Evolutionary conservation across 768 basidiomycete genomes (phyloP).

Genomic region (Hydnomerulius pinastri): DNA sequence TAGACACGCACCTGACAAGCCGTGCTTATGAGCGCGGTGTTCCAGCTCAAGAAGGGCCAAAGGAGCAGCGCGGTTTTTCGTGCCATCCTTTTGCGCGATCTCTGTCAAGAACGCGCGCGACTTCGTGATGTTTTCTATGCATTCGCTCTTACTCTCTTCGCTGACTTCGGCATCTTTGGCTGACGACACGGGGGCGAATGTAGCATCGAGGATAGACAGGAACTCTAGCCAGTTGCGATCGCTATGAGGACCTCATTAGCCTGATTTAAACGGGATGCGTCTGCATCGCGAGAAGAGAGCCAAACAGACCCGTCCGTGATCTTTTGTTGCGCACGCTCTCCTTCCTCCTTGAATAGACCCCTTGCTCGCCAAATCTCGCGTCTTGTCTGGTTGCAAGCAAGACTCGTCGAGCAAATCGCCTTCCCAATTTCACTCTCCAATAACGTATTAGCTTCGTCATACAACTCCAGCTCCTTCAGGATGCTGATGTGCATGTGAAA

Average conservation of each 20-base stretch:
- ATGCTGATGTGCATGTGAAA: slow-evolving; percentile 77
- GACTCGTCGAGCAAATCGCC: slow-evolving; percentile 65
- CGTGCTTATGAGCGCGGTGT: slow-evolving; percentile 51
- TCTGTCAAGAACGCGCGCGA: slow-evolving; percentile 53
- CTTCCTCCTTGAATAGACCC: slow-evolving; percentile 62
- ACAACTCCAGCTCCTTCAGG: slow-evolving; percentile 65
- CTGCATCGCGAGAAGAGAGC: slow-evolving; percentile 4
- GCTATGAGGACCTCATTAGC: slow-evolving; percentile 39
- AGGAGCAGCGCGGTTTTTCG: slow-evolving; percentile 70
- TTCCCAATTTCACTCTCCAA: slow-evolving; percentile 70
- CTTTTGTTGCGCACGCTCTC: slow-evolving; percentile 55
- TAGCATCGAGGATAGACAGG: slow-evolving; percentile 68
- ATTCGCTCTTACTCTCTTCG: slow-evolving; percentile 41
- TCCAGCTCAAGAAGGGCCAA: slow-evolving; percentile 80
- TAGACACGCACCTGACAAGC: slow-evolving; percentile 42
- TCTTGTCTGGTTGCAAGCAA: slow-evolving; percentile 74
- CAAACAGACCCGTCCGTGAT: slow-evolving; percentile 59
- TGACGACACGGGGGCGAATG: slow-evolving; percentile 47
- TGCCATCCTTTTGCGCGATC: slow-evolving; percentile 65
- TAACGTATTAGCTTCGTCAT: slow-evolving; percentile 69
- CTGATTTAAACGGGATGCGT: slow-evolving; percentile 5
- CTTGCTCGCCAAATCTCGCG: slow-evolving; percentile 66
- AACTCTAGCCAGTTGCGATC: slow-evolving; percentile 91
- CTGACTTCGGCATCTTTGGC: slow-evolving; percentile 24
- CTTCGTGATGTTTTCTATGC: slow-evolving; percentile 40